Evolutionary conservation across 208 protist genomes (phyloP), one percentile per base, ranked within the genome.

Genomic region (Acanthamoeba culbertsoni): DNA sequence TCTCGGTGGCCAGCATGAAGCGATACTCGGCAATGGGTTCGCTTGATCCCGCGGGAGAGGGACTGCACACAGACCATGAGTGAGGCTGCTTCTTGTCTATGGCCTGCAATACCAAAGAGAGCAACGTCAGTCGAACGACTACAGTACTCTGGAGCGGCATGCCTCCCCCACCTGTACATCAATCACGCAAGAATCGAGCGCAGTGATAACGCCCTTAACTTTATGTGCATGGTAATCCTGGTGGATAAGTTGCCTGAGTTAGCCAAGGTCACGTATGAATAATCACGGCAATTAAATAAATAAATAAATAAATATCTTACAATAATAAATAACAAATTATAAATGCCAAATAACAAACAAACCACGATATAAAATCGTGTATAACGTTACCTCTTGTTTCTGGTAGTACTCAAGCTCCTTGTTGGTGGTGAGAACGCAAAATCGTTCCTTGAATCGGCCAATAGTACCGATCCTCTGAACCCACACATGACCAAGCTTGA

Each of bases 401-500:
- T 90, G 28, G 82, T 90, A 90, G 37, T 90, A 90, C 55, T 90
- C 82, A 18, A 90, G 55, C 53, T 65, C n/a, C 4, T 42, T 43
- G 55, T 90, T 65, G 82, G 82, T 90, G 12, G 73, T 84, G 4
- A 90, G 23, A 23, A 90, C 46, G 55, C 82, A 90, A 48, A 90
- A 90, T 40, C 82, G 82, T 33, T 65, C 55, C 35, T 90, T 90
- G 48, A 90, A 90, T 26, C 55, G 28, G 7, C 73, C 73, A 18
- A 84, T 48, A 23, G 46, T 35, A 4, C 55, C 55, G 51, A 90
- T 26, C 5, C 65, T 90, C 51, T 90, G 53, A n/a, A 90, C 55
- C 82, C 82, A 90, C 0, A 90, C 53, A 23, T 90, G 82, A 53
- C 82, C 82, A 45, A 90, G 51, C 82, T 90, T 90, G 51, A 84